phyloP scores from a whole-genome alignment of 495 filamentous ascomycete genomes.

The Apodospora peruviana region DNA sequence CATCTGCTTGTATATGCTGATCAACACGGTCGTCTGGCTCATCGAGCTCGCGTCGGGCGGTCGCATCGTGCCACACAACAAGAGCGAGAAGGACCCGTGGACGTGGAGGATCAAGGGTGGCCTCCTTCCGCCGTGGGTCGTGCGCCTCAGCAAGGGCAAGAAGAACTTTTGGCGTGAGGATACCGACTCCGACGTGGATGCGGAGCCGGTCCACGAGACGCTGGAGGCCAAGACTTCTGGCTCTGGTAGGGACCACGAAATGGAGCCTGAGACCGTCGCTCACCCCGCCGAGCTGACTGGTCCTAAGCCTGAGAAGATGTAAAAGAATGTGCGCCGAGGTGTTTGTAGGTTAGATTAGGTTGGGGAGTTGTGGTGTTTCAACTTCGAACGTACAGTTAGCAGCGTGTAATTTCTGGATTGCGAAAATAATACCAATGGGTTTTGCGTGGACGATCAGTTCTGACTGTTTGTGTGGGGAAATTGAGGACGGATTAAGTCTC shows the following conservation, averaged over 20 bases:
- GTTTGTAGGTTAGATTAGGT: not conserved
- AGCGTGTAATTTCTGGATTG: too few relatives aligned
- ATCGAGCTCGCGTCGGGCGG: constrained; percentile 59
- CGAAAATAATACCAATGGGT: too few relatives aligned
- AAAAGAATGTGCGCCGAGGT: too few relatives aligned
- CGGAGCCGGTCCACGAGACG: constrained; percentile 6
- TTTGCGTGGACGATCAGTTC: too few relatives aligned
- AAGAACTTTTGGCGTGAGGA: constrained; percentile 27
- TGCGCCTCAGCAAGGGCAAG: constrained; percentile 55
- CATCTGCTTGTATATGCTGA: constrained; percentile 63
- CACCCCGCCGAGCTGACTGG: not conserved
- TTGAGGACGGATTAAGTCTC: too few relatives aligned
- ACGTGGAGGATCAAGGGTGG: constrained; percentile 63
- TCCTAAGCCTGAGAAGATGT: constrained; percentile 4
- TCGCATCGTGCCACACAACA: constrained; percentile 64
- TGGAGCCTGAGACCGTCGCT: not conserved
- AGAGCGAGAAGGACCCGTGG: constrained; percentile 69
- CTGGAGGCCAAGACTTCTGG: constrained; percentile 5
- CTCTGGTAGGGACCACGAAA: constrained; percentile 2
- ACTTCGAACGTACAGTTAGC: too few relatives aligned
- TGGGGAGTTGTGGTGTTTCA: not conserved
- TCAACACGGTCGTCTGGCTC: constrained; percentile 62
- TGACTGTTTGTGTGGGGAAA: too few relatives aligned
- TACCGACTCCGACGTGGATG: not conserved
- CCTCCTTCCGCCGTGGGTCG: constrained; percentile 64